These are phyloP conservation scores for Leccinellum albellum DNA, from an alignment of 768 basidiomycete species.

Conservation along the genomic window DNA sequence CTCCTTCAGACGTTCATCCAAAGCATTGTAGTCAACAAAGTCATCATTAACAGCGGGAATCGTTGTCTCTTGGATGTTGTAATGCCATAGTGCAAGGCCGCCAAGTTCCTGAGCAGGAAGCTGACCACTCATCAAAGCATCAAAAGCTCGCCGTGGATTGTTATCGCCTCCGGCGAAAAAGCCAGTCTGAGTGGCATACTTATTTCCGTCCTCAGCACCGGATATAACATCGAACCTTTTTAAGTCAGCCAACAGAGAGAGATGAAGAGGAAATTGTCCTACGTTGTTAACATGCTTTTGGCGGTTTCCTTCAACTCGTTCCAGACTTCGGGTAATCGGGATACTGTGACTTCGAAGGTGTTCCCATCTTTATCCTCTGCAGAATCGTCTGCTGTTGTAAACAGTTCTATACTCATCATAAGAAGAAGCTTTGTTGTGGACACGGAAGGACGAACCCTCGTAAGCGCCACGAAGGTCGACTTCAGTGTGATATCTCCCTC, in stretches of 20 bases:
- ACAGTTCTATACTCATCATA: slow-evolving; percentile 37
- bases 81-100: slow-evolving; percentile 50
- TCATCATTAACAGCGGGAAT: slow-evolving; percentile 39
- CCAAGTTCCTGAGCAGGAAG: slow-evolving; percentile 38
- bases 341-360: slow-evolving; percentile 46
- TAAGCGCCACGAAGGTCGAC: slow-evolving; percentile 53
- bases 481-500: slow-evolving; percentile 40
- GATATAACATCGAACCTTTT: slow-evolving; percentile 62
- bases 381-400: slow-evolving; percentile 25
- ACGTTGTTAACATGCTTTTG: slow-evolving; percentile 65
- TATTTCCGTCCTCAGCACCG: slow-evolving; percentile 48
- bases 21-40: slow-evolving; percentile 31
- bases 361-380: slow-evolving; percentile 35
- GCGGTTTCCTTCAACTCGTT: slow-evolving; percentile 44
- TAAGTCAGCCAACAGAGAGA: not conserved
- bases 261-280: slow-evolving; percentile 10
- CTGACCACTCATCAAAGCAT: slow-evolving; percentile 47
- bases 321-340: slow-evolving; percentile 55
- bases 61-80: slow-evolving; percentile 47
- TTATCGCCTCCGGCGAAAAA: slow-evolving; percentile 56
- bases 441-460: slow-evolving; percentile 41
- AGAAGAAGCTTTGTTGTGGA: slow-evolving; percentile 3
- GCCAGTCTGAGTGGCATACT: slow-evolving; percentile 43
- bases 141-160: slow-evolving; percentile 50
- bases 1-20: slow-evolving; percentile 37